phyloP scores from a whole-genome alignment of 345 rosid species.

The Melastoma malabathricum region DNA sequence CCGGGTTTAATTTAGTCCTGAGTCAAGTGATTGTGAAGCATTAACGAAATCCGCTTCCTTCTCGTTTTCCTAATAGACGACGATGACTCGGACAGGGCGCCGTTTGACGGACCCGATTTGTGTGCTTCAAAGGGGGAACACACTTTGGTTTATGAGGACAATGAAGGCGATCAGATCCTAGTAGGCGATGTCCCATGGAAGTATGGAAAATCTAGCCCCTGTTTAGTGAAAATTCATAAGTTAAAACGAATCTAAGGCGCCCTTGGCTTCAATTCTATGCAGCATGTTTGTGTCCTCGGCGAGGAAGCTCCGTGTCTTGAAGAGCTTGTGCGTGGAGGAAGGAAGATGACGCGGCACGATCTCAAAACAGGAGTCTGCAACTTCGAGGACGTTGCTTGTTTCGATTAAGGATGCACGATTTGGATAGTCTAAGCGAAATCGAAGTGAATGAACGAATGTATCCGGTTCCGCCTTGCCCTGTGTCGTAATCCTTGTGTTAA shows the following conservation, averaged over 20 bases:
- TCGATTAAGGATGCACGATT: no score
- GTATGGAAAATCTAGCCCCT: conserved; percentile 12
- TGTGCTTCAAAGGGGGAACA: conserved; percentile 16
- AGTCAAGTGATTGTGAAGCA: background rate
- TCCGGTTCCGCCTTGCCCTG: no score
- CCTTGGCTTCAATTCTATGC: conserved; percentile 5
- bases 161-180: conserved; percentile 37
- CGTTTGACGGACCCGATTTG: conserved; percentile 1
- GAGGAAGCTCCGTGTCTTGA: conserved; percentile 33
- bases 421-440: no score
- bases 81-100: no score
- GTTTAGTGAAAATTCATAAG: no score
- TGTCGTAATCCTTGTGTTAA: no score
- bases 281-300: conserved; percentile 37
- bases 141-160: conserved; percentile 33
- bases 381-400: no score
- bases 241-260: no score
- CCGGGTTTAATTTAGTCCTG: background rate
- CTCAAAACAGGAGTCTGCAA: no score
- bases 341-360: no score
- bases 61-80: background rate
- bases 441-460: no score
- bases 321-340: conserved; percentile 11
- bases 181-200: conserved; percentile 43
- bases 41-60: background rate